Conservation (phyloP, 129 eudicot genomes). For the Flaveria brownii region DNA sequence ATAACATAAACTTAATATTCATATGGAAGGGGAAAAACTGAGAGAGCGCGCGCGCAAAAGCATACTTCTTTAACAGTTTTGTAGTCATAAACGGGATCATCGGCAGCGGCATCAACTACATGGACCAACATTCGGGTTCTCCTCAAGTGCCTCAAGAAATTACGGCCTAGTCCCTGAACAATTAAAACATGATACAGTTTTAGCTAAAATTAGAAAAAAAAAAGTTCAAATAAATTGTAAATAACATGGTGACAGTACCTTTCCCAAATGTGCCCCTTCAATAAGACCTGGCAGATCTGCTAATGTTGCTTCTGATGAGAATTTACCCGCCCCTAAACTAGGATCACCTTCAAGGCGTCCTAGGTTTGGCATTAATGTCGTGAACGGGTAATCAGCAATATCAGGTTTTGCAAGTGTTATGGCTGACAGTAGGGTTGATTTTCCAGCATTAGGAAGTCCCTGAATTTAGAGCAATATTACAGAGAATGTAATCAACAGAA, state of each 20-base stretch:
- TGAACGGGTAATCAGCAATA: slow-evolving; percentile 97
- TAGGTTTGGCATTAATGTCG: slow-evolving; percentile 96
- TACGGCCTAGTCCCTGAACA: slow-evolving; percentile 93
- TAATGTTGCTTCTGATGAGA: slow-evolving; percentile 88
- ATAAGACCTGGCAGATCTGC: slow-evolving; percentile 99
- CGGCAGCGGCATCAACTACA: slow-evolving; percentile 89
- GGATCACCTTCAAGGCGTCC: slow-evolving; percentile 99
- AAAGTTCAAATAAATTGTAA: background rate
- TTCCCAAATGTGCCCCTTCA: slow-evolving; percentile 97
- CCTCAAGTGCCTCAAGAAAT: slow-evolving; percentile 88
- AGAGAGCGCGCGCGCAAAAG: background rate
- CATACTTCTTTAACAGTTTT: slow-evolving; percentile 92
- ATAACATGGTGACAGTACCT: slow-evolving; percentile 53
- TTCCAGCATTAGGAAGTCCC: slow-evolving; percentile 99
- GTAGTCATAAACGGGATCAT: slow-evolving; percentile 79
- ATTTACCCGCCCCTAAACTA: slow-evolving; percentile 76
- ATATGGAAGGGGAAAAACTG: background rate
- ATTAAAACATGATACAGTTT: slow-evolving; percentile 16
- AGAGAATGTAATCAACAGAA: background rate
- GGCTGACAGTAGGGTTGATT: slow-evolving; percentile 84
- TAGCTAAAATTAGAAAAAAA: slow-evolving; percentile 3
- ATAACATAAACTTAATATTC: slow-evolving; percentile 2
- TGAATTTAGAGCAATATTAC: slow-evolving; percentile 23
- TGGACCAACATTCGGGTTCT: slow-evolving; percentile 93
- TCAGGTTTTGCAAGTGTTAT: slow-evolving; percentile 93